Conservation (phyloP, 306 rosid genomes). For the Pyrus communis region DNA sequence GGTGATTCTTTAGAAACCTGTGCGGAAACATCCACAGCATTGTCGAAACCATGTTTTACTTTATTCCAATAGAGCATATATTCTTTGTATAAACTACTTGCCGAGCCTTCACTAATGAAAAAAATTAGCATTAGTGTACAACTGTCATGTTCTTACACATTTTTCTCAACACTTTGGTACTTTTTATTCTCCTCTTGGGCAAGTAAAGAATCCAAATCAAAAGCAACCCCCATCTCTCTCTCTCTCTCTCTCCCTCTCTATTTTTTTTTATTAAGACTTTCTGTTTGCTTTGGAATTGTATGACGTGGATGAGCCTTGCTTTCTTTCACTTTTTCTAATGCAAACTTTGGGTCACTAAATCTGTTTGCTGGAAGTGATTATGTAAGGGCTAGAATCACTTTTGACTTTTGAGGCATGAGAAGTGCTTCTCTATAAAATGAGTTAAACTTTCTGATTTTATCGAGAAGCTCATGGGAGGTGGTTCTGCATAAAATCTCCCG, state of each 20-base stretch:
- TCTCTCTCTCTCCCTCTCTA: not conserved
- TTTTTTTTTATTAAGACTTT: not conserved
- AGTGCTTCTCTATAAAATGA: too few species aligned
- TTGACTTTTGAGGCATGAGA: too few species aligned
- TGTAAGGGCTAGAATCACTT: too few species aligned
- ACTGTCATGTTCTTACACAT: not conserved
- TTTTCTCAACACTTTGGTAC: not conserved
- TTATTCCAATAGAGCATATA: not conserved
- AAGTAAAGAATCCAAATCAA: constrained; percentile 34
- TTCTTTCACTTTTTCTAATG: not conserved
- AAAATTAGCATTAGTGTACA: not conserved
- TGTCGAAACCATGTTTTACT: too few species aligned
- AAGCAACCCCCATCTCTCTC: not conserved
- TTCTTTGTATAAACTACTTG: not conserved
- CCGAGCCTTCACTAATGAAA: not conserved
- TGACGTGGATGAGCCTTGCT: not conserved
- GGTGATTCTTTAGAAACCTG: too few species aligned
- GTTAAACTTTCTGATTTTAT: too few species aligned
- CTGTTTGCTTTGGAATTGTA: not conserved
- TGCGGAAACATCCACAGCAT: too few species aligned
- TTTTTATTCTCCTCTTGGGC: constrained; percentile 11
- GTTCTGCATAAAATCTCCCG: too few species aligned
- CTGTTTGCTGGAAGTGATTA: too few species aligned
- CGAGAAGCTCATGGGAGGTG: too few species aligned
- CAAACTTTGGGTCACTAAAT: not conserved